Evolutionary conservation across 495 filamentous ascomycete species (phyloP).

Genomic region (Amphirosellinia nigrospora): DNA sequence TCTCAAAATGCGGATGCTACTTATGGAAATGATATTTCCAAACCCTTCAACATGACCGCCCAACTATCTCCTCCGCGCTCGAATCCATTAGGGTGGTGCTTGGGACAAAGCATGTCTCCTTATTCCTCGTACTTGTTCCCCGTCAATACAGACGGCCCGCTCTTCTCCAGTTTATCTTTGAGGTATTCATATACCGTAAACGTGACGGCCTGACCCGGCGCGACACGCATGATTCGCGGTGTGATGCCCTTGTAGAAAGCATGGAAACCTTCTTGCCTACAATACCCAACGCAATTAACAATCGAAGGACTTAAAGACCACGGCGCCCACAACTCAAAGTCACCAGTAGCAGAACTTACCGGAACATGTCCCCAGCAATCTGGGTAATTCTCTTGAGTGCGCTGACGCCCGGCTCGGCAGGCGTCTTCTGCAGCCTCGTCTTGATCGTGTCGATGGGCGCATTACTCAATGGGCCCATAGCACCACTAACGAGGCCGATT

Average conservation of each 20-base stretch:
- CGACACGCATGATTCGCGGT: slow-evolving; percentile 94
- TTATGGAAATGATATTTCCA: slow-evolving; percentile 16
- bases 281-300: slow-evolving; percentile 5
- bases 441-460: slow-evolving; percentile 99
- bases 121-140: slow-evolving; percentile 80
- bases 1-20: slow-evolving; percentile 8
- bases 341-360: slow-evolving; percentile 50
- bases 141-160: slow-evolving; percentile 66
- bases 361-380: slow-evolving; percentile 93
- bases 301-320: background rate
- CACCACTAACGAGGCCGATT: slow-evolving; percentile 89
- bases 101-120: slow-evolving; percentile 18
- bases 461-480: slow-evolving; percentile 94
- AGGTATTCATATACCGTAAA: slow-evolving; percentile 96
- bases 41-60: background rate
- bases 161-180: slow-evolving; percentile 81
- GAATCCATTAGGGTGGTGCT: background rate
- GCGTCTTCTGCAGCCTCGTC: slow-evolving; percentile 91
- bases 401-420: slow-evolving; percentile 78
- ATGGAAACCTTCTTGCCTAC: slow-evolving; percentile 79
- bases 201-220: slow-evolving; percentile 96
- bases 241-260: slow-evolving; percentile 99
- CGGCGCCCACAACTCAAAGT: background rate
- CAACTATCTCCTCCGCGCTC: background rate
- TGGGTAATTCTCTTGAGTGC: slow-evolving; percentile 75